Conservation (phyloP, 2,329 filamentous ascomycete species). For the Fusarium sp. region DNA sequence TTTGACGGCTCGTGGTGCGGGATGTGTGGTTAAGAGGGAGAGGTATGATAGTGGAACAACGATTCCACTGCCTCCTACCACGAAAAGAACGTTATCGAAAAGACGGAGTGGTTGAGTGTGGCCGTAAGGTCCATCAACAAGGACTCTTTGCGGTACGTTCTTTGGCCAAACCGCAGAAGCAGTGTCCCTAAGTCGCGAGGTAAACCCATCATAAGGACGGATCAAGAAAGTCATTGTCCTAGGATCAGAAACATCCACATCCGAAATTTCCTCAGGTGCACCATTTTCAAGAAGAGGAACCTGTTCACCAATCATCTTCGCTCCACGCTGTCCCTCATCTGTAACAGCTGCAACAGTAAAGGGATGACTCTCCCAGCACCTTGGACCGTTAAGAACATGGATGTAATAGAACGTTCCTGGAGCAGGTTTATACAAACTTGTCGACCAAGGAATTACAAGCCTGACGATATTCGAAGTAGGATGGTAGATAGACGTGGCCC, state of each 20-base stretch:
- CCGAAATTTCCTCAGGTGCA: neutral
- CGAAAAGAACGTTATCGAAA: constrained; percentile 57
- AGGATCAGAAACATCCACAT: neutral
- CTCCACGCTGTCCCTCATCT: constrained; percentile 18
- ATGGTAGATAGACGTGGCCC: constrained; percentile 52
- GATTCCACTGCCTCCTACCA: constrained; percentile 60
- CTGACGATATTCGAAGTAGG: constrained; percentile 57
- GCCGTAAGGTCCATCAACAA: constrained; percentile 61
- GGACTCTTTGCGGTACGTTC: constrained; percentile 49
- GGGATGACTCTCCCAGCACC: constrained; percentile 63
- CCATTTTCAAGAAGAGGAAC: constrained; percentile 48
- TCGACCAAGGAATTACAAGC: constrained; percentile 53
- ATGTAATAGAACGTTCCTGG: constrained; percentile 62
- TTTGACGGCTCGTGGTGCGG: constrained; percentile 44
- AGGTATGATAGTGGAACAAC: constrained; percentile 58
- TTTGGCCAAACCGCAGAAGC: constrained; percentile 45
- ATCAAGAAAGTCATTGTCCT: constrained; percentile 57
- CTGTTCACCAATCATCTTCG: constrained; percentile 48
- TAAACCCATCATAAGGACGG: constrained; percentile 60
- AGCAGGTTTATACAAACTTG: constrained; percentile 50
- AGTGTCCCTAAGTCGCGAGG: constrained; percentile 51
- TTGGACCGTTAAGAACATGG: constrained; percentile 54
- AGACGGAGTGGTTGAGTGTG: constrained; percentile 53
- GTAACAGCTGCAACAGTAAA: constrained; percentile 58
- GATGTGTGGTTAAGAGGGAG: constrained; percentile 39